Conservation (phyloP, 768 basidiomycete species). For the Russula olivacea region DNA sequence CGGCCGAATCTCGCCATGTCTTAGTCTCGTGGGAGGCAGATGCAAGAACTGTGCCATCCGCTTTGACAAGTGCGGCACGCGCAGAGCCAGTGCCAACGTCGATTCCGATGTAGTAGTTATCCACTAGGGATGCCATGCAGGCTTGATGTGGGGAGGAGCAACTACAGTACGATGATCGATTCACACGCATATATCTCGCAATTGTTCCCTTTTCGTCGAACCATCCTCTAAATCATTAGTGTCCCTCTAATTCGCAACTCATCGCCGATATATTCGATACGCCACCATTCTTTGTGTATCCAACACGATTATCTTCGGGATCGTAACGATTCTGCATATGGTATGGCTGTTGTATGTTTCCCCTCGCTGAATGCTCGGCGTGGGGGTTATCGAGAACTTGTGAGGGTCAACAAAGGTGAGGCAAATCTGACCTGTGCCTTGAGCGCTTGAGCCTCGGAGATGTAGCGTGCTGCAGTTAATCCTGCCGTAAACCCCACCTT, state of each 20-base stretch:
- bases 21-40: conserved; percentile 76
- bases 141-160: background rate
- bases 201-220: background rate
- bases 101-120: conserved; percentile 59
- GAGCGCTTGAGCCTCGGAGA: background rate
- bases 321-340: background rate
- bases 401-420: background rate
- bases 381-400: background rate
- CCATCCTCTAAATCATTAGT: background rate
- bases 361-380: background rate
- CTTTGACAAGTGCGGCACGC: conserved; percentile 73
- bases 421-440: background rate
- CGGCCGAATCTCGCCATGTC: conserved; percentile 77
- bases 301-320: background rate
- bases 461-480: background rate
- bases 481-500: background rate
- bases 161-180: too few species aligned
- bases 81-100: conserved; percentile 94
- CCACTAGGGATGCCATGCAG: conserved; percentile 34
- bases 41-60: conserved; percentile 63
- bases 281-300: background rate
- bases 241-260: background rate
- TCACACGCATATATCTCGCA: too few species aligned
- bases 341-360: too few species aligned
- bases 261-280: background rate